phyloP scores from a whole-genome alignment of 805 yeast genomes.

The Debaryomyces maramus region DNA sequence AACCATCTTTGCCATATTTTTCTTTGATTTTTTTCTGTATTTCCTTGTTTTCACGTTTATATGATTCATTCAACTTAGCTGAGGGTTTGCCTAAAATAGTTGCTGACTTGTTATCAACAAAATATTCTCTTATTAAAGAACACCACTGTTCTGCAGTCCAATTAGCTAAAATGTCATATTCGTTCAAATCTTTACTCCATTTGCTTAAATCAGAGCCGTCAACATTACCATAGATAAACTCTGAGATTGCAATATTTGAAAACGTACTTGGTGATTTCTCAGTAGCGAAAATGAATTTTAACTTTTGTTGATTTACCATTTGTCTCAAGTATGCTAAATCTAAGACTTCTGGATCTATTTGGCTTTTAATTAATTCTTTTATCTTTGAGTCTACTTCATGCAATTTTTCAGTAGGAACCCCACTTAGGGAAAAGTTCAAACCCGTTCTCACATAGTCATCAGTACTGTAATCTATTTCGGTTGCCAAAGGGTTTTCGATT shows the following conservation, averaged over 20 bases:
- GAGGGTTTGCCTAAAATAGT: slow-evolving; percentile 76
- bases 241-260: slow-evolving; percentile 67
- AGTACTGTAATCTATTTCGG: slow-evolving; percentile 65
- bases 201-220: slow-evolving; percentile 57
- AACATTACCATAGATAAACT: slow-evolving; percentile 74
- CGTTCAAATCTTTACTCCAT: slow-evolving; percentile 57
- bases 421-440: slow-evolving; percentile 57
- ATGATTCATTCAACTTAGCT: slow-evolving; percentile 48
- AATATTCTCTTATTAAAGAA: slow-evolving; percentile 47
- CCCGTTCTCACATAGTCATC: slow-evolving; percentile 70
- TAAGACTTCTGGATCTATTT: slow-evolving; percentile 48
- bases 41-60: slow-evolving; percentile 52
- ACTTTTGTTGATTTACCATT: slow-evolving; percentile 61
- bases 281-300: slow-evolving; percentile 58
- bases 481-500: slow-evolving; percentile 77
- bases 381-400: slow-evolving; percentile 53
- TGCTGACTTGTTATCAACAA: slow-evolving; percentile 63
- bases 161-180: slow-evolving; percentile 52
- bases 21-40: slow-evolving; percentile 50
- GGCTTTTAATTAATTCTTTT: slow-evolving; percentile 52
- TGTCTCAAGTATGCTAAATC: slow-evolving; percentile 69
- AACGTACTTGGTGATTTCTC: slow-evolving; percentile 65
- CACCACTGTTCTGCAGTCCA: slow-evolving; percentile 78
- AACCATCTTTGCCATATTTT: slow-evolving; percentile 60
- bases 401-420: slow-evolving; percentile 73